These are phyloP conservation scores for Starmerella floris DNA, from an alignment of 805 yeast species.

Conservation along the genomic window DNA sequence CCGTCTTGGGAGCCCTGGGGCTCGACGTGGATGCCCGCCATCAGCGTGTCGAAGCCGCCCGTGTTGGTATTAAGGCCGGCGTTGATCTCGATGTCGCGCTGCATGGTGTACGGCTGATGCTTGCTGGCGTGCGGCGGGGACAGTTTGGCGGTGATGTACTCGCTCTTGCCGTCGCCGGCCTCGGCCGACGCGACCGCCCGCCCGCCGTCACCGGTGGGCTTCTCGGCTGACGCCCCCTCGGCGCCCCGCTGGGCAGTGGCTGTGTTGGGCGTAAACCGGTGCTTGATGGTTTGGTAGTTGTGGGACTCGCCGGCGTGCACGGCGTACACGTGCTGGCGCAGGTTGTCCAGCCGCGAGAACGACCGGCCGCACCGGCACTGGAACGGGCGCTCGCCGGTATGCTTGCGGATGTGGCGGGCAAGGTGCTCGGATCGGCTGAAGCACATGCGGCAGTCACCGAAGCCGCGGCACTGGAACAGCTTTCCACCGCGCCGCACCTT, in stretches of 20 bases:
- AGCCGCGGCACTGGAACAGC: conserved; percentile 75
- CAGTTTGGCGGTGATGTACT: not conserved
- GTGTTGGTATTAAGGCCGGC: not conserved
- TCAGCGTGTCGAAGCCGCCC: not conserved
- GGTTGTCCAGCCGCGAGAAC: conserved; percentile 73
- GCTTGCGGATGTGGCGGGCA: conserved; percentile 83
- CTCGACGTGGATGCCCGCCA: not conserved
- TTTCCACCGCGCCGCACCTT: conserved; percentile 26
- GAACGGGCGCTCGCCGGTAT: conserved; percentile 90
- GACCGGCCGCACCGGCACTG: conserved; percentile 66
- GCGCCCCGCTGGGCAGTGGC: not conserved
- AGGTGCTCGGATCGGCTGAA: conserved; percentile 85
- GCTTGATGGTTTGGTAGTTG: conserved; percentile 15
- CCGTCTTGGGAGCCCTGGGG: not conserved
- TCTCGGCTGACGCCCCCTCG: not conserved
- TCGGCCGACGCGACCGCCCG: not conserved
- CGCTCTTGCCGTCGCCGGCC: not conserved
- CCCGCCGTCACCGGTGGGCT: not conserved
- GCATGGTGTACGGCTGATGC: not conserved
- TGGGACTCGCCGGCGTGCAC: conserved; percentile 47
- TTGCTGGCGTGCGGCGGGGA: not conserved
- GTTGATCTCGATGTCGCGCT: not conserved
- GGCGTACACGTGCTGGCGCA: conserved; percentile 83
- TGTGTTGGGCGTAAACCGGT: not conserved
- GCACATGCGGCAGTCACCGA: conserved; percentile 73